Percentiles rank a stretch among this genome's conserved stretches.
These are phyloP conservation scores for Magnolia officinalis DNA, from an alignment of 164 flowering plant species.

Conservation along the genomic window DNA sequence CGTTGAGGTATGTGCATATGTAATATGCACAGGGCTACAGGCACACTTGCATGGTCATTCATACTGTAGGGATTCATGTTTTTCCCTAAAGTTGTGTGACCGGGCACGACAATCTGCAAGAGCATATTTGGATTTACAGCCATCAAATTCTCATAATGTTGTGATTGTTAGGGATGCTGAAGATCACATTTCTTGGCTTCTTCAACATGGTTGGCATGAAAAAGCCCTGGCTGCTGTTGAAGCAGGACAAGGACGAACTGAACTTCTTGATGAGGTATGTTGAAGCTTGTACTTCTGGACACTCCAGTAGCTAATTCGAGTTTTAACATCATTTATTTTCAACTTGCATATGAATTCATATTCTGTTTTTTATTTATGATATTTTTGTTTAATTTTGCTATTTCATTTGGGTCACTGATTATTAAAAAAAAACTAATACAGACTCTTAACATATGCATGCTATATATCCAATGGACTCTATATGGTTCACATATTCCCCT, in stretches of 20 bases:
- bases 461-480: too few relatives aligned
- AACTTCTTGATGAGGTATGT: constrained; percentile 88
- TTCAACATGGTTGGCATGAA: constrained; percentile 97
- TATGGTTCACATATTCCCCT: too few relatives aligned
- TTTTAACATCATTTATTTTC: too few relatives aligned
- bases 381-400: too few relatives aligned
- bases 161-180: constrained; percentile 77
- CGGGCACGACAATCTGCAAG: not conserved
- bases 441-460: too few relatives aligned
- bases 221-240: constrained; percentile 96
- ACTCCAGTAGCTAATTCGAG: too few relatives aligned
- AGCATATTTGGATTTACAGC: not conserved
- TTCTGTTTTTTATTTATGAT: too few relatives aligned
- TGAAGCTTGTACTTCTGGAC: not conserved
- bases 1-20: too few relatives aligned
- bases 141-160: not conserved
- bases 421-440: too few relatives aligned
- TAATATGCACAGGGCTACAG: too few relatives aligned
- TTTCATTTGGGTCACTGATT: too few relatives aligned
- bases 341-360: too few relatives aligned
- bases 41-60: not conserved
- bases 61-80: not conserved
- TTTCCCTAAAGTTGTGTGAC: not conserved
- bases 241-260: constrained; percentile 87
- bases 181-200: constrained; percentile 98